Percentiles rank a stretch among this genome's conserved stretches.
Conservation (phyloP, 441 rosid species). For the Daphne laureola region DNA sequence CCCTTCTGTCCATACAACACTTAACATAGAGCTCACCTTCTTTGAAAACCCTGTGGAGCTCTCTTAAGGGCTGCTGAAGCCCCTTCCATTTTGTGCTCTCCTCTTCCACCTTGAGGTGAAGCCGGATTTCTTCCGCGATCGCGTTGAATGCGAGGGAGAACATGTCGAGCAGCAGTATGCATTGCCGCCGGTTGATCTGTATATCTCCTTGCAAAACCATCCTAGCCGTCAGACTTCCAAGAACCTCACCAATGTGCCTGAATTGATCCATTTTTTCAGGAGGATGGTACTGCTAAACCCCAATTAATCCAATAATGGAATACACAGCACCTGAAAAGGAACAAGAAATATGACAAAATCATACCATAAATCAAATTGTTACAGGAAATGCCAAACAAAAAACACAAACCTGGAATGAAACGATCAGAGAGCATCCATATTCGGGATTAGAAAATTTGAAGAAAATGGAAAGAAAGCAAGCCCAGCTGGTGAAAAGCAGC, state of each 20-base stretch:
- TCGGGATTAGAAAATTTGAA: constrained; percentile 1
- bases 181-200: constrained; percentile 70
- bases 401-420: background rate
- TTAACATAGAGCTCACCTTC: constrained; percentile 78
- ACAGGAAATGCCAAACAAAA: background rate
- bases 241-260: constrained; percentile 87
- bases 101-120: constrained; percentile 72
- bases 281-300: constrained; percentile 11
- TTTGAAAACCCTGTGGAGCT: constrained; percentile 66
- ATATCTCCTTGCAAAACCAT: constrained; percentile 74
- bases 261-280: constrained; percentile 73
- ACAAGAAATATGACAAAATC: too few relatives aligned
- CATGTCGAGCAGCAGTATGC: constrained; percentile 55
- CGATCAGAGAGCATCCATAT: too few relatives aligned
- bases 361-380: background rate
- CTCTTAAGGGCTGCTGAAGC: constrained; percentile 74
- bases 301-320: constrained; percentile 10
- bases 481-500: too few relatives aligned
- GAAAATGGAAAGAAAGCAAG: constrained; percentile 5
- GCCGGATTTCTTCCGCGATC: constrained; percentile 72
- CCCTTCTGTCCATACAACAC: constrained; percentile 67
- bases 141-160: constrained; percentile 51
- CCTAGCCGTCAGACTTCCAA: constrained; percentile 79
- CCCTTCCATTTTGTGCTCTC: constrained; percentile 78
- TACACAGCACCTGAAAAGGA: constrained; percentile 12